Evolutionary conservation across 2,329 filamentous ascomycete genomes (phyloP).

Genomic region (Curvularia verruculosa): DNA sequence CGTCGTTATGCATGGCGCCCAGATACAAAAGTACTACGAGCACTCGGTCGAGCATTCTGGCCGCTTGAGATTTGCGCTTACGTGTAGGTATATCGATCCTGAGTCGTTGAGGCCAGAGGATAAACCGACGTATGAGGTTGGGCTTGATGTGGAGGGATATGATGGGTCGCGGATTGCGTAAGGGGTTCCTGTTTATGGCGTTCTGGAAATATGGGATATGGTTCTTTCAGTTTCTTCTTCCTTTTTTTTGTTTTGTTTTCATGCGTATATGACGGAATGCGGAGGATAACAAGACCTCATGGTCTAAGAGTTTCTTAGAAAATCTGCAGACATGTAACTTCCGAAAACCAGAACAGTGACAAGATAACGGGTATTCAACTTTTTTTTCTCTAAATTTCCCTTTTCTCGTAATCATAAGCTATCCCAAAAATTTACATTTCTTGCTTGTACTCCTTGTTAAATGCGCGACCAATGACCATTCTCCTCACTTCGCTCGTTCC

Average conservation of each 20-base stretch:
- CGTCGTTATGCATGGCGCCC: conserved; percentile 66
- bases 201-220: neutral
- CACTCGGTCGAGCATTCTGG: conserved; percentile 61
- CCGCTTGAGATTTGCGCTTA: conserved; percentile 63
- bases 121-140: conserved; percentile 48
- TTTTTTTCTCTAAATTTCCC: conserved; percentile 2
- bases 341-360: neutral
- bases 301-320: no score
- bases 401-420: neutral
- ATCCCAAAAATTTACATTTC: conserved; percentile 16
- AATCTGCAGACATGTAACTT: neutral
- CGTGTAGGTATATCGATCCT: conserved; percentile 59
- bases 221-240: neutral
- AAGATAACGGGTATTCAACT: conserved; percentile 3
- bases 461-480: conserved; percentile 91
- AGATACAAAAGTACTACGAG: conserved; percentile 66
- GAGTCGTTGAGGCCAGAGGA: conserved; percentile 51
- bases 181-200: neutral
- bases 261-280: neutral
- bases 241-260: neutral
- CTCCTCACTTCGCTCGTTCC: conserved; percentile 92
- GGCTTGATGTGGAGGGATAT: conserved; percentile 44
- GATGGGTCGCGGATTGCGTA: conserved; percentile 36
- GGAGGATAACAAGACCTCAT: no score
- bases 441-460: conserved; percentile 78